These are phyloP conservation scores for Barnettozyma sp. DNA, from an alignment of 805 yeast species.

Conservation along the genomic window DNA sequence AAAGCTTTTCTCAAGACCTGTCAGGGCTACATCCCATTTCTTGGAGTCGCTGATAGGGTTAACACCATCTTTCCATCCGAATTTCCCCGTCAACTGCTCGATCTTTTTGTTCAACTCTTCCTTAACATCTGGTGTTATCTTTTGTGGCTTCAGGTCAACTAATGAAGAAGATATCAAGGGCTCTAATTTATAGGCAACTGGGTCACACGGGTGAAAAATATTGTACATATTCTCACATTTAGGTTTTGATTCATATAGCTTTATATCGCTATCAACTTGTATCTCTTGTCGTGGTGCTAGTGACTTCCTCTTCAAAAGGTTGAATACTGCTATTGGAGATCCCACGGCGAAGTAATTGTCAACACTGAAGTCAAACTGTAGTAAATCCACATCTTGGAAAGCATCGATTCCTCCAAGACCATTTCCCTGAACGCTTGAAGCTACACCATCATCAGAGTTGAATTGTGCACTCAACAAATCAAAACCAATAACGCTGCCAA, in stretches of 20 bases:
- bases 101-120: constrained; percentile 7
- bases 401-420: neutral
- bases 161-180: constrained; percentile 52
- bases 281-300: constrained; percentile 33
- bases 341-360: constrained; percentile 77
- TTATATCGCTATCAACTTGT: too few species aligned
- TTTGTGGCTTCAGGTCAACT: constrained; percentile 7
- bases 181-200: constrained; percentile 83
- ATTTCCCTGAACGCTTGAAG: too few species aligned
- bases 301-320: constrained; percentile 58
- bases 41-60: constrained; percentile 1
- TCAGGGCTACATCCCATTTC: neutral
- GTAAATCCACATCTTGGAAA: constrained; percentile 20
- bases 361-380: constrained; percentile 59
- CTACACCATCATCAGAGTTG: too few species aligned
- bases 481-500: constrained; percentile 80
- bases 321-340: constrained; percentile 85
- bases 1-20: neutral
- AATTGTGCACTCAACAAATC: constrained; percentile 63
- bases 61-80: neutral
- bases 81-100: constrained; percentile 3
- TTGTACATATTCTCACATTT: constrained; percentile 66
- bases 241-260: constrained; percentile 35
- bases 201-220: constrained; percentile 85
- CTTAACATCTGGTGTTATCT: constrained; percentile 3